Percentiles rank a stretch among this genome's conserved stretches.
Evolutionary conservation across 441 rosid genomes (phyloP).

Genomic region (Melastoma candidum): DNA sequence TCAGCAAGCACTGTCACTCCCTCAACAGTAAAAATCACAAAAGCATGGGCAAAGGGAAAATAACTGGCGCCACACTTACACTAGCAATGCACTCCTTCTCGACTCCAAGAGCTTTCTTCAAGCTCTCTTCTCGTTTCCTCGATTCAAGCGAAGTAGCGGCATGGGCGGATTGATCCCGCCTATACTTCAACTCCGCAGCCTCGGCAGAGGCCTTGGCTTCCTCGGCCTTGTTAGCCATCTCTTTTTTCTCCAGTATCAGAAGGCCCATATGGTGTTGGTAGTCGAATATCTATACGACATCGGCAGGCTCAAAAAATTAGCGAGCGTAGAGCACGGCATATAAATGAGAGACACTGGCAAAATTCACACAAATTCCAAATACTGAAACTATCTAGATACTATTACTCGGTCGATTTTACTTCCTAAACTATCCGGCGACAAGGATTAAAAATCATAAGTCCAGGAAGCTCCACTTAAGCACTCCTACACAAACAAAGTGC

Average conservation of each 20-base stretch:
- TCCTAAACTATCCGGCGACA: no score
- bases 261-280: slow-evolving; percentile 97
- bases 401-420: no score
- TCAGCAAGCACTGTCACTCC: slow-evolving; percentile 4
- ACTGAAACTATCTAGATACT: no score
- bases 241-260: slow-evolving; percentile 68
- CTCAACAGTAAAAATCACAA: slow-evolving; percentile 1
- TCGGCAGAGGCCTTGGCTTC: slow-evolving; percentile 58
- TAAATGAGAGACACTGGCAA: neutral
- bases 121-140: slow-evolving; percentile 63
- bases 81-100: slow-evolving; percentile 78
- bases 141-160: slow-evolving; percentile 60
- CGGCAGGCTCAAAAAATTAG: neutral
- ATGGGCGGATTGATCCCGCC: slow-evolving; percentile 55
- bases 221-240: slow-evolving; percentile 43
- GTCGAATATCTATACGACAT: slow-evolving; percentile 51
- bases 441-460: no score
- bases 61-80: slow-evolving; percentile 31
- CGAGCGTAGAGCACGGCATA: neutral
- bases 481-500: no score
- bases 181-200: slow-evolving; percentile 45
- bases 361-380: no score
- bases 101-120: slow-evolving; percentile 79
- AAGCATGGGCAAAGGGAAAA: neutral
- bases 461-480: no score